These are phyloP conservation scores for Dactylis glomerata DNA, from an alignment of 176 grass and related monocot genomes.

Conservation along the genomic window DNA sequence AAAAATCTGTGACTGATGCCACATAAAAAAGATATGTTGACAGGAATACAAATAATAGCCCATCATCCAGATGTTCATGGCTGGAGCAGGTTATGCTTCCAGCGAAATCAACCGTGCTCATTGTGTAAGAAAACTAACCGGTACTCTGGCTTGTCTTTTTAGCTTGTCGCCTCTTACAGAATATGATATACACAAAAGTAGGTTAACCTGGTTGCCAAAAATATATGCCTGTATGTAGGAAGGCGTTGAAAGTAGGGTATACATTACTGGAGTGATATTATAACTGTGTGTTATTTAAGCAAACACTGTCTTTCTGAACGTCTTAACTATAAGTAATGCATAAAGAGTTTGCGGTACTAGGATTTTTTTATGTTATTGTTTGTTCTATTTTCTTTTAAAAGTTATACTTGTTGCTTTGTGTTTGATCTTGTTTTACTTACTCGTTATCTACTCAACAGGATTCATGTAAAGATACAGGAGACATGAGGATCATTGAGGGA, in stretches of 20 bases:
- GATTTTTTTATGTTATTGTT: background rate
- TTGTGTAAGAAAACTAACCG: background rate
- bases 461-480: constrained; percentile 27
- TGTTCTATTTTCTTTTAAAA: background rate
- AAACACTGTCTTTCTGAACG: background rate
- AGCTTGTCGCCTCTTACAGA: background rate
- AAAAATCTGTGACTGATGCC: background rate
- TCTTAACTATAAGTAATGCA: background rate
- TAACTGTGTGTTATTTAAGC: background rate
- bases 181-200: constrained; percentile 16
- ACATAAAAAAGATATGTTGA: background rate
- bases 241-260: constrained; percentile 3
- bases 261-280: background rate
- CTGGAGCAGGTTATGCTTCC: background rate
- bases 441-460: constrained; percentile 31
- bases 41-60: background rate
- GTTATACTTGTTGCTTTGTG: background rate
- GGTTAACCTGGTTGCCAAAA: background rate
- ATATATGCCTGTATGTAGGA: background rate
- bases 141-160: background rate
- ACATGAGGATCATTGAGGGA: constrained; percentile 11
- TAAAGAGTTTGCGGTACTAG: background rate
- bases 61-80: background rate
- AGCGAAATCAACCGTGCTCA: background rate
- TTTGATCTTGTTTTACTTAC: constrained; percentile 30